Evolutionary conservation across 768 basidiomycete species (phyloP), one percentile per base, ranked within the genome.

Genomic region (Auricularia sp.): DNA sequence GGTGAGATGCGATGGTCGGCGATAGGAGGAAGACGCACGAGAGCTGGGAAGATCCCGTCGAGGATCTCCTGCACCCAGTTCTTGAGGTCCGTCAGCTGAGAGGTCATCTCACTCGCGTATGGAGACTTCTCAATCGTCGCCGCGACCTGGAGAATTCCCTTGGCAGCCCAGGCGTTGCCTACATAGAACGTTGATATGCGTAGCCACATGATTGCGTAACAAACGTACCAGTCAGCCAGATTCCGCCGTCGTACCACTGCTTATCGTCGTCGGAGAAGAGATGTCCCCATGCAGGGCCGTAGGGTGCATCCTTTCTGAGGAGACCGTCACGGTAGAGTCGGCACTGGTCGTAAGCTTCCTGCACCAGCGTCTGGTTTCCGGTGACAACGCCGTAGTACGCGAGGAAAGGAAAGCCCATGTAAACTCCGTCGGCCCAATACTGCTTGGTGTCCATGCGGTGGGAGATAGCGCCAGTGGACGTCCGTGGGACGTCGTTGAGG

Each of bases 361-460:
- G 73, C 3, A 81, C 66, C 21, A 80, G 74, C 16, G 74, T 73
- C 61, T 75, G 72, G 67, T 80, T 77, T 13, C 68, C 64, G 24
- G 67, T 70, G 29, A 74, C 66, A 3, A 72, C 77, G 5, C 75
- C 80, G 68, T 76, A 79, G 67, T 74, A 77, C 29, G 79, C 79
- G 36, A 81, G 71, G 70, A 77, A 81, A 11, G 79, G 79, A 34
- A 77, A 77, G 3, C 76, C 79, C 78, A 79, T 79, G 68, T 75
- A 79, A 0, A 79, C 74, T 16, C 70, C 74, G 66, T 78, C 76
- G 34, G 77, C 73, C 76, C 73, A 78, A 64, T 74, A 72, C 67
- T 78, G 76, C 54, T 68, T 66, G 61, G 72, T 66, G 56, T 76
- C 73, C 33, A 68, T 68, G 14, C 79, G 74, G 64, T 79, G 78